Conservation (phyloP, 495 filamentous ascomycete genomes). For the Articulospora tetracladia region DNA sequence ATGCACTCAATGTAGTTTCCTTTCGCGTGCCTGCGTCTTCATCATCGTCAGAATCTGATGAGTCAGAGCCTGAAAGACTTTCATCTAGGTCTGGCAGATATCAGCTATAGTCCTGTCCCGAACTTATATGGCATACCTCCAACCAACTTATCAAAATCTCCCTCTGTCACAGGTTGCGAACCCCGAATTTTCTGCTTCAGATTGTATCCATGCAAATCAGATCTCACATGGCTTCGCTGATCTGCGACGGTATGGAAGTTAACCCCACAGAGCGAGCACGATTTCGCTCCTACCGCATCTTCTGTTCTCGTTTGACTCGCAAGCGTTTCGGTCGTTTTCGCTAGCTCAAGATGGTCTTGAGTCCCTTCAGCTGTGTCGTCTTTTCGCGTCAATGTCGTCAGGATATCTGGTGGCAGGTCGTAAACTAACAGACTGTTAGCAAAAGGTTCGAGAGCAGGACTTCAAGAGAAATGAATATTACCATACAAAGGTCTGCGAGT, state of each 20-base stretch:
- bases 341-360: slow-evolving; percentile 1
- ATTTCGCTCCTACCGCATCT: slow-evolving; percentile 56
- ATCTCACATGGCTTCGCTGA: slow-evolving; percentile 79
- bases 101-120: background rate
- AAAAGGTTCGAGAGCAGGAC: too few relatives aligned
- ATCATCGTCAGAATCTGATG: slow-evolving; percentile 43
- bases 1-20: slow-evolving; percentile 61
- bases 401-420: slow-evolving; percentile 75
- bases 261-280: slow-evolving; percentile 77
- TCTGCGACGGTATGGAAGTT: slow-evolving; percentile 69
- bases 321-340: slow-evolving; percentile 23
- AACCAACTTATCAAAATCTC: slow-evolving; percentile 79
- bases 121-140: slow-evolving; percentile 35
- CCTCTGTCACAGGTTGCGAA: slow-evolving; percentile 61
- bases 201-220: slow-evolving; percentile 94
- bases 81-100: slow-evolving; percentile 62
- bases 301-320: slow-evolving; percentile 25
- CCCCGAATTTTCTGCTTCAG: slow-evolving; percentile 83
- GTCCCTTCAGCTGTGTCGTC: slow-evolving; percentile 28
- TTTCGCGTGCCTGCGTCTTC: slow-evolving; percentile 31
- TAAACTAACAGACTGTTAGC: slow-evolving; percentile 62
- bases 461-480: slow-evolving; percentile 22
- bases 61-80: slow-evolving; percentile 81
- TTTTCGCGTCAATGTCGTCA: slow-evolving; percentile 64
- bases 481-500: slow-evolving; percentile 64